These are phyloP conservation scores for Vitis hybrid DNA, from an alignment of 177 flowering plant genomes.

Conservation along the genomic window DNA sequence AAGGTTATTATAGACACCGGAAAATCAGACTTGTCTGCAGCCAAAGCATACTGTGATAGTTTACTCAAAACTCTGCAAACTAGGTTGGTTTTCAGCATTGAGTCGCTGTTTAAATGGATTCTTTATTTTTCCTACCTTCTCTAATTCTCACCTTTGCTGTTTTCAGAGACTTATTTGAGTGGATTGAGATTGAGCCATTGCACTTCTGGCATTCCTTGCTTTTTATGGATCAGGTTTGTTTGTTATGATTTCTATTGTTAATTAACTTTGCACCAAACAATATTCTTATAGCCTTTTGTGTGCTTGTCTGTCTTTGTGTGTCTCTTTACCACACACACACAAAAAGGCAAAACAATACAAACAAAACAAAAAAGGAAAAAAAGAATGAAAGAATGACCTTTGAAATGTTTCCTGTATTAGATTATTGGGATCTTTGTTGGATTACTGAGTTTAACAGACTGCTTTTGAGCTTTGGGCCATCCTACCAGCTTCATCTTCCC, in stretches of 20 bases:
- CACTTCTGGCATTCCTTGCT: slow-evolving; percentile 91
- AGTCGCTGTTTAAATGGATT: neutral
- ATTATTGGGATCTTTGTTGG: no score
- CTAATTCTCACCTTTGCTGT: slow-evolving; percentile 15
- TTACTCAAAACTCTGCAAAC: slow-evolving; percentile 73
- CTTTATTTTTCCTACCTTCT: slow-evolving; percentile 1
- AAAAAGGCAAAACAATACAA: no score
- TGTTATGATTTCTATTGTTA: neutral
- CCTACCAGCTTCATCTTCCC: no score
- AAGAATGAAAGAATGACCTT: no score
- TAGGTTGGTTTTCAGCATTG: slow-evolving; percentile 43
- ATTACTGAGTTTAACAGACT: no score
- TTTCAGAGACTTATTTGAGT: slow-evolving; percentile 88
- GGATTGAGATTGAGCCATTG: slow-evolving; percentile 91
- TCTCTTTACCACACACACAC: no score
- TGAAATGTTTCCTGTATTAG: no score
- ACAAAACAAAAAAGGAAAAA: no score
- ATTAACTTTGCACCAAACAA: neutral
- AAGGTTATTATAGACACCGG: slow-evolving; percentile 93
- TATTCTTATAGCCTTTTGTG: neutral
- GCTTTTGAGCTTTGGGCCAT: no score
- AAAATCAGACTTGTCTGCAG: slow-evolving; percentile 71
- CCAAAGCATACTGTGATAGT: slow-evolving; percentile 91
- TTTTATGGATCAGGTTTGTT: slow-evolving; percentile 95
- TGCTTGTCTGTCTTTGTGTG: no score